phyloP scores from a whole-genome alignment of 305 asterid genomes.

The Fraxinus latifolia region DNA sequence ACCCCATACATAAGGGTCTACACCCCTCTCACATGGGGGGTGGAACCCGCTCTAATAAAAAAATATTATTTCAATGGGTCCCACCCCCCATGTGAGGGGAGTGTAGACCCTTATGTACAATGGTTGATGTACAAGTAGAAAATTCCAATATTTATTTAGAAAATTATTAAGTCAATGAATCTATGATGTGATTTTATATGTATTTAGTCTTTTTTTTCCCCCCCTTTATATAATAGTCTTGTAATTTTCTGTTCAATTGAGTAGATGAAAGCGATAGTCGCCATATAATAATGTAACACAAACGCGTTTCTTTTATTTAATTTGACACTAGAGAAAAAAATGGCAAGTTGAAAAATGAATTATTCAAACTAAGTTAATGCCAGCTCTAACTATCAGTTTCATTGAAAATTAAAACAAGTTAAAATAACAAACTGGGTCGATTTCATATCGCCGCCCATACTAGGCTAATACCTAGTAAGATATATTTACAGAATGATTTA shows the following conservation, averaged over 20 bases:
- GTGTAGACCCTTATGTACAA: too few species aligned
- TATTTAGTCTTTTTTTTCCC: constrained; percentile 22
- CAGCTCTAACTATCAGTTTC: background rate
- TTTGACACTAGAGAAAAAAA: constrained; percentile 20
- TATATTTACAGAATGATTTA: background rate
- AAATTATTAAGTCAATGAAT: constrained; percentile 26
- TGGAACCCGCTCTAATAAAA: too few species aligned
- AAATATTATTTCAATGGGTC: too few species aligned
- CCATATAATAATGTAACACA: background rate
- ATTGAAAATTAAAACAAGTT: background rate
- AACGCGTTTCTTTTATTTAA: constrained; percentile 20
- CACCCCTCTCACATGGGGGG: too few species aligned
- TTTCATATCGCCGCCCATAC: background rate
- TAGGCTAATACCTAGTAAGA: background rate
- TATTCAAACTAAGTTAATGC: background rate
- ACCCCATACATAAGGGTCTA: too few species aligned
- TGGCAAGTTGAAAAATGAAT: background rate
- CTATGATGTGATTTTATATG: constrained; percentile 29
- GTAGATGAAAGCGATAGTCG: constrained; percentile 49
- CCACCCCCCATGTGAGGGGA: too few species aligned
- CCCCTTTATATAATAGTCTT: constrained; percentile 24
- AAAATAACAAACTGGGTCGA: background rate
- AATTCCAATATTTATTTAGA: background rate
- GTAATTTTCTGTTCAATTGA: constrained; percentile 23
- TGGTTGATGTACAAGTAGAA: too few species aligned